Evolutionary conservation across 345 rosid species (phyloP), one percentile per base, ranked within the genome.

Genomic region (Acer negundo): DNA sequence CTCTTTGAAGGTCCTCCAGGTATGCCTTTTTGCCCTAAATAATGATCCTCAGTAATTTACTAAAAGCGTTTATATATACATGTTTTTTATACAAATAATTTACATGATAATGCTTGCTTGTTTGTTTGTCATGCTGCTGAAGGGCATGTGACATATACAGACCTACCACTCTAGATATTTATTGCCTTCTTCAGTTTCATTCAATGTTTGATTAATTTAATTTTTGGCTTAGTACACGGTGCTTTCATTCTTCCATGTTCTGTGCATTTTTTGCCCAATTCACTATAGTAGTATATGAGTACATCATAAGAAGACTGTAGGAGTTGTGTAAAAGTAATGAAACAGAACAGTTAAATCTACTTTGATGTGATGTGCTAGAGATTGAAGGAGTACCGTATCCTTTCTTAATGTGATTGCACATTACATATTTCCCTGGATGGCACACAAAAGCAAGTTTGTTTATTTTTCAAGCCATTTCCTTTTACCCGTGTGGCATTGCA

Each of bases 1-100:
- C 94, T 96, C 51, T 96, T 94, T 82, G 97, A 96, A 86, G 99
- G 98, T 49, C 99, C 98, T 10, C 98, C 97, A 81, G 99, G 99
- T 94, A 84, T 62, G 80, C 76, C 42, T 77, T 69, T 66, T 46
- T 40, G 9, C 42, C 74, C 31, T 2, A 44, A 76, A 68, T 62
- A 69, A 61, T n/a, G 66, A 3, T 28, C 9, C 47, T 46, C n/a
- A 22, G 49, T 42, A 23, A 38, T 12, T 70, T 56, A 38, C 40
- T 35, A 9, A 26, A 67, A 68, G 7, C 62, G 5, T 10, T 12
- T 51, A 44, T 53, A 62, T 20, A 62, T 28, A n/a, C 15, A 16
- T 2, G 63, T 20, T 26, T 11, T 67, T 80, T 31, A 10, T 24
- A 38, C 40, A 13, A 51, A 70, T 64, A 56, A 40, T 72, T 74